A percentile compares a stretch with the other conserved stretches of the same genome.
Evolutionary conservation across 1,284 basidiomycete genomes (phyloP).

Genomic region (Xerocomus amazonicus): DNA sequence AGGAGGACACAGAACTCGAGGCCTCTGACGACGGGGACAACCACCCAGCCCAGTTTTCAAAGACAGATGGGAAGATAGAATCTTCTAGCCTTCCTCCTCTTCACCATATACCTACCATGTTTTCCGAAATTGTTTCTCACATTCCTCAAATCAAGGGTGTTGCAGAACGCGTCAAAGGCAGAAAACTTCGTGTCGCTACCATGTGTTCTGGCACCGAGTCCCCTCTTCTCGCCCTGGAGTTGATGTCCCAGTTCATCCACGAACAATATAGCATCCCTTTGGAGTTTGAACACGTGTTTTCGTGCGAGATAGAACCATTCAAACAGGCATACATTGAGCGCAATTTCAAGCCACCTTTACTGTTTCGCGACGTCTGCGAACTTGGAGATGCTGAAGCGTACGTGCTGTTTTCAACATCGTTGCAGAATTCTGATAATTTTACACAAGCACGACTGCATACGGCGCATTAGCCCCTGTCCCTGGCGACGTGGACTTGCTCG

Average conservation of each 20-base stretch:
- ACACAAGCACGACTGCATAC: constrained; percentile 84
- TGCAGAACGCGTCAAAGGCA: constrained; percentile 69
- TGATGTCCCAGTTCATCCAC: constrained; percentile 74
- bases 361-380: constrained; percentile 94
- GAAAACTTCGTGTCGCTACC: constrained; percentile 89
- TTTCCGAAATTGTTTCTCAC: constrained; percentile 75
- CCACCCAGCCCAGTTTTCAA: constrained; percentile 34
- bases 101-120: constrained; percentile 78
- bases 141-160: constrained; percentile 69
- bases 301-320: constrained; percentile 97
- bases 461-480: constrained; percentile 84
- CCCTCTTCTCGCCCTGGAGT: constrained; percentile 83
- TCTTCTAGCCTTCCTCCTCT: constrained; percentile 77
- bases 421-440: constrained; percentile 12
- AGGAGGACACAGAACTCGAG: constrained; percentile 26
- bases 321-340: constrained; percentile 98
- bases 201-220: constrained; percentile 99
- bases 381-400: constrained; percentile 77
- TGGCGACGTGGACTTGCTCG: constrained; percentile 84
- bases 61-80: constrained; percentile 40
- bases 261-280: constrained; percentile 67
- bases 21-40: constrained; percentile 28
- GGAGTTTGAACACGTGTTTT: constrained; percentile 89
- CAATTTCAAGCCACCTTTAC: constrained; percentile 87
- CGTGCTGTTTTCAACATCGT: constrained; percentile 10